Evolutionary conservation across 1,284 basidiomycete species (phyloP), one percentile per base, ranked within the genome.

Genomic region (Malassezia vespertilionis): DNA sequence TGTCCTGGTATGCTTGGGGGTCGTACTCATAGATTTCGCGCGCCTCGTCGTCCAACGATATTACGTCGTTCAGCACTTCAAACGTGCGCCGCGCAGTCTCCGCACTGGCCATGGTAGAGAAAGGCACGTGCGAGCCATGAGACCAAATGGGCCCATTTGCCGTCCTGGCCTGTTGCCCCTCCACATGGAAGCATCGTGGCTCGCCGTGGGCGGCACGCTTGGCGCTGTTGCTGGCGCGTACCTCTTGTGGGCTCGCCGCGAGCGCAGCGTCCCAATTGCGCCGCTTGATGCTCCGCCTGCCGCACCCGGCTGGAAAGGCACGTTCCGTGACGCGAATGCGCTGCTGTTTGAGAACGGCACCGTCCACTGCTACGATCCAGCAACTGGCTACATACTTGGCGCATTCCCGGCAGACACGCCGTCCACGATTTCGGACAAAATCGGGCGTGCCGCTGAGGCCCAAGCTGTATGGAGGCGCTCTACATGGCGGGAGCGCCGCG

Each of bases 351-450:
- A 8, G 34, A 32, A 35, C 3, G 71, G 78, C 34, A 75, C 79
- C 60, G 83, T 96, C 46, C 89, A 86, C 2, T 82, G 82, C 71
- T 95, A 82, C 63, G 90, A 95, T 69, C 90, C 90, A 8, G 81
- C 87, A 5, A 91, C 86, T 4, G 83, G 81, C 17, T 75, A 82
- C 35, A 83, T 89, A 61, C 76, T 89, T 40, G 79, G 73, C 20
- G 84, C 82, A 1, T 71, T 79, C 62, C 63, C 83, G 37, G 79
- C 86, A 31, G 80, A 88, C 70, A 77, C 79, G 43, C 76, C 76
- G 21, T 73, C 70, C 4, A 80, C 82, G 54, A 87, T 95, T 40
- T 71, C 75, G 5, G 60, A 65, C 24, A 88, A 88, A 71, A 84
- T 96, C 52, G 53, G 65, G 3, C 72, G 67, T 12, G 86, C 89